A percentile compares a stretch with the other conserved stretches of the same genome.
Conservation (phyloP, 495 filamentous ascomycete species). For the Xylaria bambusicola region DNA sequence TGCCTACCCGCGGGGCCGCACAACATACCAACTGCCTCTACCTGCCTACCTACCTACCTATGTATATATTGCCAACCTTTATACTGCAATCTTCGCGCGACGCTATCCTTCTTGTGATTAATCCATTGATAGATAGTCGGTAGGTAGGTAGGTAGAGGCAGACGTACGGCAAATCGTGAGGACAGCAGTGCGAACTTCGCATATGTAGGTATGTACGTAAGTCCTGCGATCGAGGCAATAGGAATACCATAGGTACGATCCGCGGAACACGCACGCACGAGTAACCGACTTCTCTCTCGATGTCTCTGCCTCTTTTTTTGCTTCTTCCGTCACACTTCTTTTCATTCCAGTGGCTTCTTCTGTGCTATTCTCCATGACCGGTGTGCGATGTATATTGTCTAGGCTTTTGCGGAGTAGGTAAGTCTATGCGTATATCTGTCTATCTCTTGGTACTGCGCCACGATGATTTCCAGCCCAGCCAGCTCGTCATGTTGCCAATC, state of each 20-base stretch:
- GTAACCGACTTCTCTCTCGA: no score
- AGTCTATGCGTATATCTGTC: background rate
- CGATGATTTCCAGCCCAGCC: background rate
- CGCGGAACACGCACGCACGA: no score
- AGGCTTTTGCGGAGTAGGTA: no score
- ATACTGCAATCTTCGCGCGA: background rate
- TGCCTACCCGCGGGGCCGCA: background rate
- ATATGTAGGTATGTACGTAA: no score
- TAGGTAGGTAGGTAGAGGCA: no score
- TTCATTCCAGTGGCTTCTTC: no score
- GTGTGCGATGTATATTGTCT: background rate
- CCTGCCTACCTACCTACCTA: no score
- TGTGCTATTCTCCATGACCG: background rate
- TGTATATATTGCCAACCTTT: no score
- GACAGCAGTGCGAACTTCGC: no score
- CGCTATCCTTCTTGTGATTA: background rate
- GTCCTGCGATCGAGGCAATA: background rate
- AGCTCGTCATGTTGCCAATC: background rate
- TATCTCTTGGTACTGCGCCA: background rate
- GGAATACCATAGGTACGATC: background rate
- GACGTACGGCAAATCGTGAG: no score
- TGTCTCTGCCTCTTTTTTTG: no score
- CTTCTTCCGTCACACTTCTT: no score
- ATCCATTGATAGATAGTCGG: background rate
- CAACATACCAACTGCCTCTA: background rate